Base-by-base conservation (phyloP, 2,329 filamentous ascomycete species). In the Talaromyces sp. region DNA sequence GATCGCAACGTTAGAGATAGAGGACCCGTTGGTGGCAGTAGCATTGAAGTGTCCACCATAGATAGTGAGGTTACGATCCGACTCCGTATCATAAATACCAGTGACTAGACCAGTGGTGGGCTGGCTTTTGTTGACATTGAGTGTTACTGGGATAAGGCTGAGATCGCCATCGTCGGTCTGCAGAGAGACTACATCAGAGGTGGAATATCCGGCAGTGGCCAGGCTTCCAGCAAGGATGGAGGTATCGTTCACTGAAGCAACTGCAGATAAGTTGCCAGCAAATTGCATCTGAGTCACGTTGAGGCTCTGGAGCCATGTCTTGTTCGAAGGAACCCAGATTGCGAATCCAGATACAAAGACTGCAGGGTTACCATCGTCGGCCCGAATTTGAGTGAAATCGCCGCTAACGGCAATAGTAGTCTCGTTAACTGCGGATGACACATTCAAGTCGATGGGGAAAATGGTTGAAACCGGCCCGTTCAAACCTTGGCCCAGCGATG, bases 281-380 rank as follows among this genome's bases (percentile, higher is more conserved):
- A 95, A 82, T 6, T 83, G 79, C 49, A 89, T 85, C 29, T 86
- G 80, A 7, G 82, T 75, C 6, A 84, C 77, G 32, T 85, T 72
- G 16, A 97, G 75, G 61, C 95, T 94, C 67, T 91, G 85, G 14
- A 99, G 79, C 94, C 94, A 99, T 68, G 94, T 94, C 52, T 80
- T 82, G 56, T 82, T 80, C 3, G 91, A 95, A 3, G 90, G 90
- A 7, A 97, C 87, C 94, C 94, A 99, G 33, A 97, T 80, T 13
- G 91, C 93, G 65, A 99, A 91, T 2, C 92, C 91, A 46, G 84
- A 74, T 0, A 86, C 88, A 8, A 81, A 65, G 24, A 86, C 80
- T 9, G 85, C 82, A 6, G 80, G 71, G 60, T 86, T 86, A 58
- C 79, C 78, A 32, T 77, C 62, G 62, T 91, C 93, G 0, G 81